Base-by-base conservation (phyloP, 305 asterid species). In the Fraxinus floribunda region DNA sequence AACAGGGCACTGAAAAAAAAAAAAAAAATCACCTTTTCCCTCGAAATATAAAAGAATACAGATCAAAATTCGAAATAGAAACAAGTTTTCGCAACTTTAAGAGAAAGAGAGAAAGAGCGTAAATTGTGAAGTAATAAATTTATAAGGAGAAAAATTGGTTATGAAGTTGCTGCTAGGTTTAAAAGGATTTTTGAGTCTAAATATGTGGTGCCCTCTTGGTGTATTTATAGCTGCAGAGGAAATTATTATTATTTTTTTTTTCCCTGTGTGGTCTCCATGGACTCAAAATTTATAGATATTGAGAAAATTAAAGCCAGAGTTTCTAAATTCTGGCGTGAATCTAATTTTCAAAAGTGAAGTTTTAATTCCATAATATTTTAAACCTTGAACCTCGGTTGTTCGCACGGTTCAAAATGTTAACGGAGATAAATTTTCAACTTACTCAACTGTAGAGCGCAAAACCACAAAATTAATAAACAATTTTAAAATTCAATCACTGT, bases 201-300 rank as follows among this genome's bases (percentile, higher is more conserved):
- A 80, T 18, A 34, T n/a, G 84, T 78, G 41, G 81, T 75, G 3
- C 68, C 22, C 82, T 68, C 70, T 78, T 60, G 83, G 71, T 71
- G 81, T 89, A 91, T 89, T 90, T 91, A 92, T 91, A 92, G 94
- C 80, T 79, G 88, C 35, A 77, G 79, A 10, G 30, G 11, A 35
- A 32, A 44, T 4, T 46, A 52, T 4, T 46, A 52, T 44, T 13
- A 36, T 30, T 8, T 7, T 29, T 24, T 76, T 0, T n/a, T 15
- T 4, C 6, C 36, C 73, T 9, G 10, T 62, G 34, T 39, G 60
- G 73, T 7, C 73, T 24, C 2, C 34, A 3, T 10, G 68, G 68
- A 57, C 15, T 24, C 73, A 8, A 64, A 68, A 83, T 89, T 84
- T 81, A 80, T 49, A 81, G 81, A 75, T 79, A 82, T 82, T 10